A percentile compares a stretch with the other conserved stretches of the same genome.
These are phyloP conservation scores for Boletus rufocinnamomeus DNA, from an alignment of 768 basidiomycete species.

Conservation along the genomic window DNA sequence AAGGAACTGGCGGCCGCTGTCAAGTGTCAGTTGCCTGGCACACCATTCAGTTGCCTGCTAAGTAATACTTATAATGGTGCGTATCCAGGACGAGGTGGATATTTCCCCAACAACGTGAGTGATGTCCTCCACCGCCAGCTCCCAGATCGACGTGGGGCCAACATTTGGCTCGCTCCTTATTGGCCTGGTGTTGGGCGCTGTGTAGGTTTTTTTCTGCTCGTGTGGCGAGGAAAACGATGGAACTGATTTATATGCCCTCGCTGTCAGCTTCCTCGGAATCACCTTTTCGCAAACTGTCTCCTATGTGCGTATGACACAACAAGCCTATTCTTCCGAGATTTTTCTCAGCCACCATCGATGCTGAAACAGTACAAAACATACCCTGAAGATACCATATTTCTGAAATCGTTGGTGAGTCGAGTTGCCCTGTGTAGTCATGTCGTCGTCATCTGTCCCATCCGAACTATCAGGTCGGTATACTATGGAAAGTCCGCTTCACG, in stretches of 20 bases:
- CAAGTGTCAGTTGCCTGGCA: neutral
- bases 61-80: neutral
- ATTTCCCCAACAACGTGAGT: neutral
- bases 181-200: neutral
- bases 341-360: neutral
- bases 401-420: neutral
- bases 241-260: neutral
- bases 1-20: neutral
- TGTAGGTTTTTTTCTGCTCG: neutral
- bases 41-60: neutral
- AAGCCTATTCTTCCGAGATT: neutral
- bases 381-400: neutral
- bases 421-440: neutral
- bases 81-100: neutral
- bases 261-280: neutral
- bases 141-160: neutral
- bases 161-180: neutral
- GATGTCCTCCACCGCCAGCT: neutral
- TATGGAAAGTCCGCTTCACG: slow-evolving; percentile 1
- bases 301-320: neutral
- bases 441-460: neutral
- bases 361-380: neutral
- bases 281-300: neutral
- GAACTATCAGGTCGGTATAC: neutral
- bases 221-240: neutral